Percentiles rank a stretch among this genome's conserved stretches.
These are phyloP conservation scores for Chytriomyces hyalinus DNA, from an alignment of 192 early-diverging fungal genomes.

Conservation along the genomic window DNA sequence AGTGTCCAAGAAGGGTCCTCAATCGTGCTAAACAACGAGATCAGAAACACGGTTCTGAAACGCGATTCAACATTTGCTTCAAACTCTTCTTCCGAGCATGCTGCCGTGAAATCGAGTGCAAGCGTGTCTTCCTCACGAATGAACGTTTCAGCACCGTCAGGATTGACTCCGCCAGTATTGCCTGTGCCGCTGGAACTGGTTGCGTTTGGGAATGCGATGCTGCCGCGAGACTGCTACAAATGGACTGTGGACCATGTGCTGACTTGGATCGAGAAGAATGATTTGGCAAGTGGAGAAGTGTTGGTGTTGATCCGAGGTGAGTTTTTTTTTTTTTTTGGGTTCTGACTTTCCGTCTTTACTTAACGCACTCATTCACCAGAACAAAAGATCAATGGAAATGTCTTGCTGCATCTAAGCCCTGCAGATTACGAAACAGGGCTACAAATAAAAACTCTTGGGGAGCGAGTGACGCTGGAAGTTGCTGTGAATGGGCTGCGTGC, in stretches of 20 bases:
- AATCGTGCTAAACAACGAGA: no score
- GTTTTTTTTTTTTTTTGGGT: no score
- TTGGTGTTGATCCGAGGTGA: neutral
- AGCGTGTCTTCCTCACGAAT: neutral
- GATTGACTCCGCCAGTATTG: no score
- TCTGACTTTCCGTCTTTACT: no score
- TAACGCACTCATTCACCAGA: neutral
- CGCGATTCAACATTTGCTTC: conserved; percentile 4
- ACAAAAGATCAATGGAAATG: neutral
- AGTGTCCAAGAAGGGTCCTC: neutral
- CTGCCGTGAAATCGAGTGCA: neutral
- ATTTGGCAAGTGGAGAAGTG: neutral
- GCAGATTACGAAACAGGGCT: neutral
- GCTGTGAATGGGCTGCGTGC: neutral
- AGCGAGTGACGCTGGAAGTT: neutral
- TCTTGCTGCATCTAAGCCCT: neutral
- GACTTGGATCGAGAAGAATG: neutral
- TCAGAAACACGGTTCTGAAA: neutral
- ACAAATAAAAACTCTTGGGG: neutral
- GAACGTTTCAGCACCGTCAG: neutral
- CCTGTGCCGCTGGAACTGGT: neutral
- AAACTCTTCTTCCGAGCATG: neutral
- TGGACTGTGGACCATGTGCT: neutral
- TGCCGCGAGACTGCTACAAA: neutral
- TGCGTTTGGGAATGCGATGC: neutral